Evolutionary conservation across 2,329 filamentous ascomycete species (phyloP).

Genomic region (Calcarisporium arbuscula): DNA sequence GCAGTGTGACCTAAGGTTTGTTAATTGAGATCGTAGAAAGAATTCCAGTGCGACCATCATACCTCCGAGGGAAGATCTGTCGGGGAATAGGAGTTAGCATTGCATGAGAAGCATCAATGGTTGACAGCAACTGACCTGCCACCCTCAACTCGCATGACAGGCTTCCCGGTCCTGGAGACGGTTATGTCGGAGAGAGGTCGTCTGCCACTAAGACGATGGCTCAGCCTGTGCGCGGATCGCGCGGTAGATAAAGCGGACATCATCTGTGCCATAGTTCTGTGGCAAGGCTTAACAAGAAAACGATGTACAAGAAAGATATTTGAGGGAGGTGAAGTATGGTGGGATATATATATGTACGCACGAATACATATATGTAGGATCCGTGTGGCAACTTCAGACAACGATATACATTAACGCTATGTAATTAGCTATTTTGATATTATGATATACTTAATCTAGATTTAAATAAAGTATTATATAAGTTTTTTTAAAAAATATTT

Average conservation of each 20-base stretch:
- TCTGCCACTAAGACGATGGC: no score
- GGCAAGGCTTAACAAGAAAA: no score
- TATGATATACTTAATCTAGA: no score
- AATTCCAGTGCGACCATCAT: conserved; percentile 24
- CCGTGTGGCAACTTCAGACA: no score
- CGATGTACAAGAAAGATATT: no score
- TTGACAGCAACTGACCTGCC: conserved; percentile 62
- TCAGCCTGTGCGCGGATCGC: conserved; percentile 47
- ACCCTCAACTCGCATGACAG: conserved; percentile 80
- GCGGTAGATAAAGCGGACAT: conserved; percentile 49
- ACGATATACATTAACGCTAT: no score
- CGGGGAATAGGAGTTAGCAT: conserved; percentile 20
- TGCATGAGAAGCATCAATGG: conserved; percentile 16
- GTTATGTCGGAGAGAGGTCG: conserved; percentile 70
- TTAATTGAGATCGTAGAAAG: no score
- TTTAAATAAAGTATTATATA: background rate
- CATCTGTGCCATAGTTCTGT: conserved; percentile 44
- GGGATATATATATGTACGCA: no score
- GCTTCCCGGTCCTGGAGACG: conserved; percentile 94
- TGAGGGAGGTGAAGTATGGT: no score
- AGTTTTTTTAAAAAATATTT: background rate
- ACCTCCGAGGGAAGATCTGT: conserved; percentile 85
- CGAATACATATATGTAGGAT: no score
- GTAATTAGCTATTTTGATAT: no score
- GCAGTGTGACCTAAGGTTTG: conserved; percentile 79